A percentile compares a stretch with the other conserved stretches of the same genome.
Evolutionary conservation across 805 yeast species (phyloP).

Genomic region (Wickerhamiella cacticola): DNA sequence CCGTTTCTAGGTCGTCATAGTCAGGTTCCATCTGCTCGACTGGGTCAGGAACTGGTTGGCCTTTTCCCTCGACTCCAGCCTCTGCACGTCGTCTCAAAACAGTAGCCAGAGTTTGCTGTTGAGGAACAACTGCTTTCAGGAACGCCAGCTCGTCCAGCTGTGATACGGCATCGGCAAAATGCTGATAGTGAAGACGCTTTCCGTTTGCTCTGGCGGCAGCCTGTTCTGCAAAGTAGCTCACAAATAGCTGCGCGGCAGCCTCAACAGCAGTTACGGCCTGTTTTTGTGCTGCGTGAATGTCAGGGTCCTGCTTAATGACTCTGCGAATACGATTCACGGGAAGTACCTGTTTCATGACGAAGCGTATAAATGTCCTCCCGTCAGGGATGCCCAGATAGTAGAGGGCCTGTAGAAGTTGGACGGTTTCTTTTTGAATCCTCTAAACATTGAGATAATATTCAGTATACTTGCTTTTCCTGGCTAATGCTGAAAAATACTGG

Average conservation of each 20-base stretch:
- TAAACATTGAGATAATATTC: too few species aligned
- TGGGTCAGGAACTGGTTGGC: constrained; percentile 1
- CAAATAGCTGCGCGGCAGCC: constrained; percentile 64
- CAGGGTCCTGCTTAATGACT: constrained; percentile 66
- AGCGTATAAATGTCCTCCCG: neutral
- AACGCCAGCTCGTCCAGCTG: constrained; percentile 50
- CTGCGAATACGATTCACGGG: constrained; percentile 62
- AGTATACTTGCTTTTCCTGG: too few species aligned
- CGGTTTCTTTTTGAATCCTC: too few species aligned
- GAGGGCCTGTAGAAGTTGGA: neutral
- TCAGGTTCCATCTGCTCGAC: constrained; percentile 10
- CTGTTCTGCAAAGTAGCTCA: constrained; percentile 58
- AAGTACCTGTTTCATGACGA: constrained; percentile 22
- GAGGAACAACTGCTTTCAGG: constrained; percentile 54
- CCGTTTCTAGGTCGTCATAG: neutral
- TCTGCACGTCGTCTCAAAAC: constrained; percentile 15
- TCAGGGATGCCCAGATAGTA: neutral
- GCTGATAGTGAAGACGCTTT: constrained; percentile 58
- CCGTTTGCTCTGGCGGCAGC: constrained; percentile 56
- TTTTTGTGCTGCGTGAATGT: constrained; percentile 52
- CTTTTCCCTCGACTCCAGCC: constrained; percentile 6
- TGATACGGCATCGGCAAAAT: constrained; percentile 52
- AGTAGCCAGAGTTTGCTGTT: constrained; percentile 21
- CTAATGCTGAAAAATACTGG: too few species aligned
- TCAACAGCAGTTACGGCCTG: constrained; percentile 65